Evolutionary conservation across 1,284 basidiomycete genomes (phyloP), one percentile per base, ranked within the genome.

Genomic region (Megacollybia platyphylla): DNA sequence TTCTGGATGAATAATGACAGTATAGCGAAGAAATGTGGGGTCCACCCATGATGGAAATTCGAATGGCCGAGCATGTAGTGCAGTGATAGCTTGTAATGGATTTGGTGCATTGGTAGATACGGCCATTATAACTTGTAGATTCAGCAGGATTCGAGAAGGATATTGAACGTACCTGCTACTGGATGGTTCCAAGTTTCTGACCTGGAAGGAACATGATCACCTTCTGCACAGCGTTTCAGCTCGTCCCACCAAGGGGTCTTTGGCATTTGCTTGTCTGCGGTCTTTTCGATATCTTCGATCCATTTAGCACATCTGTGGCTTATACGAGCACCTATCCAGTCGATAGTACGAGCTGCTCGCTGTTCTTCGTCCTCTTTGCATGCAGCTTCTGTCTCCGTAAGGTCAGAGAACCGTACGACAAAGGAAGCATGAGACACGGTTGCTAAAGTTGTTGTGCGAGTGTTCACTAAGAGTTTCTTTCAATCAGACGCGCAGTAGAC

Each of bases 201-300:
- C 54, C 68, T 76, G 40, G 70, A 73, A 9, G 85, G 85, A 18
- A 79, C 64, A 57, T 74, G 67, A 52, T 88, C 83, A 2, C 82
- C 83, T 54, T 88, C 80, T 4, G 71, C 67, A 57, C 86, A 88
- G 13, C 74, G 67, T 52, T 70, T 68, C 28, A 88, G 64, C 56
- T 88, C 85, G 49, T 86, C 79, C 86, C 86, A 88, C 85, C 85
- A 88, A 2, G 83, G 85, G 8, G 80, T 76, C 43, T 70, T 65
- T 30, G 62, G 49, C 3, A 59, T 55, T 42, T 71, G 62, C 32
- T 57, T 61, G 38, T 65, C 65, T 1, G 58, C 61, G 7, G 56
- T 45, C 38, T 57, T 63, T 44, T 75, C 68, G 27, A 72, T 50
- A 50, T 81, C 71, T 48, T 73, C 72, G 17, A 84, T 68, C 85